Evolutionary conservation across 495 filamentous ascomycete species (phyloP), one percentile per base, ranked within the genome.

Genomic region (Aspergillus sclerotiicarbonarius): DNA sequence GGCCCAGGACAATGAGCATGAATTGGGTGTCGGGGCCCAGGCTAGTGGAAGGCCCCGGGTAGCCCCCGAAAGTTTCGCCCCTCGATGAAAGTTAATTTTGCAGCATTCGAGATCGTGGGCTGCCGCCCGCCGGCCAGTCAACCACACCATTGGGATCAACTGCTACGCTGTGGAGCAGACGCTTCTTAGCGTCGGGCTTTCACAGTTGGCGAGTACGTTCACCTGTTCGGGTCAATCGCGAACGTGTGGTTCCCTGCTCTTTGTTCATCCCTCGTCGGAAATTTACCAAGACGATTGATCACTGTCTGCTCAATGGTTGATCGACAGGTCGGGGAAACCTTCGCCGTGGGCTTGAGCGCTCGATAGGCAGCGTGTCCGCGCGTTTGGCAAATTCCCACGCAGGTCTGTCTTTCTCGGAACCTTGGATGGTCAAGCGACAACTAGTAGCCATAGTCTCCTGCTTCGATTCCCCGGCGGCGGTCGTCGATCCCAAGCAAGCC

Each of bases 351-450:
- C n/a, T 41, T 30, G 47, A 29, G 31, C 8, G n/a, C 25, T 32
- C 47, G 47, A 50, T 50, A 50, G 47, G 16, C 47, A 31, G 25
- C 31, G 25, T 50, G 47, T 50, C 47, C 47, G 47, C 47, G 47
- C 47, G 9, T n/a, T 25, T 41, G 8, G 29, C 47, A 25, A 50
- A 18, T 32, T 29, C 18, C 44, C 19, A 29, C 31, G 47, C 29
- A 50, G 29, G 25, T 32, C 25, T 25, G 12, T 8, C 31, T 10
- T 15, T 7, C 4, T 32, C 25, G n/a, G 12, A 31, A 16, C 8
- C 6, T 16, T 50, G 29, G 29, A 29, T n/a, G 7, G 6, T 31
- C 29, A 8, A 50, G 47, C 47, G 20, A 13, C 47, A 50, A 16
- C 47, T 32, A 50, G 12, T n/a, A 1, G 37, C 13, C 13, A n/a